A percentile compares a stretch with the other conserved stretches of the same genome.
Conservation (phyloP, 768 basidiomycete genomes). For the Fomitopsis serialis region DNA sequence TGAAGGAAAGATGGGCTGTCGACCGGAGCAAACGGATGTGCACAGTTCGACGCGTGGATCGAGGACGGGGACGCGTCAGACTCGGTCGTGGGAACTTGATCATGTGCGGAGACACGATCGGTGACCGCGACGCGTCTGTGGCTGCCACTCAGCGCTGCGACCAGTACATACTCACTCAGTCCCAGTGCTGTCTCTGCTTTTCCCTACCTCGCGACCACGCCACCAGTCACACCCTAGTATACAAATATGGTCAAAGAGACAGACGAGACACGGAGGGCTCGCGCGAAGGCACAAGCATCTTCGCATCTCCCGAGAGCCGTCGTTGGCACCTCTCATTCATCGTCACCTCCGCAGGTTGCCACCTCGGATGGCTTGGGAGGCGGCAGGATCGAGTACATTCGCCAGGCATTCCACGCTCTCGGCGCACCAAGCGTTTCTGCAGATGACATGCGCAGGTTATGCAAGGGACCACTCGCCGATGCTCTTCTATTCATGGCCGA, state of each 20-base stretch:
- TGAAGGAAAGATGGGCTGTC: background rate
- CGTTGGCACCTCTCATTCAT: no score
- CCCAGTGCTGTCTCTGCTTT: background rate
- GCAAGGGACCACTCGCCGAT: constrained; percentile 11
- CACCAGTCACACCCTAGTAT: no score
- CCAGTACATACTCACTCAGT: no score
- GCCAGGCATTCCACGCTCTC: background rate
- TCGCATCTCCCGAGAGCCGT: no score
- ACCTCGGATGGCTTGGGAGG: no score
- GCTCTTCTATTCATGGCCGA: constrained; percentile 7
- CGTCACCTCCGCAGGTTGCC: no score
- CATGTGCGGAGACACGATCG: background rate
- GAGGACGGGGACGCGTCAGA: constrained; percentile 6
- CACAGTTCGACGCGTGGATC: constrained; percentile 7
- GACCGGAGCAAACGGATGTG: background rate
- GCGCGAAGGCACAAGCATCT: no score
- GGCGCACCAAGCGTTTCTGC: background rate
- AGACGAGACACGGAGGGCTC: no score
- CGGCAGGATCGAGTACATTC: background rate
- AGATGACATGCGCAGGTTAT: constrained; percentile 8
- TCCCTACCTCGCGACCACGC: no score
- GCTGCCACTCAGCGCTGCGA: background rate
- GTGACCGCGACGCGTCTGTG: background rate
- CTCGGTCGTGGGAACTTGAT: background rate
- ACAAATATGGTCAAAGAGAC: no score